Percentiles rank a stretch among this genome's conserved stretches.
phyloP scores from a whole-genome alignment of 169 alveolate species.

The Plasmodium knowlesi region DNA sequence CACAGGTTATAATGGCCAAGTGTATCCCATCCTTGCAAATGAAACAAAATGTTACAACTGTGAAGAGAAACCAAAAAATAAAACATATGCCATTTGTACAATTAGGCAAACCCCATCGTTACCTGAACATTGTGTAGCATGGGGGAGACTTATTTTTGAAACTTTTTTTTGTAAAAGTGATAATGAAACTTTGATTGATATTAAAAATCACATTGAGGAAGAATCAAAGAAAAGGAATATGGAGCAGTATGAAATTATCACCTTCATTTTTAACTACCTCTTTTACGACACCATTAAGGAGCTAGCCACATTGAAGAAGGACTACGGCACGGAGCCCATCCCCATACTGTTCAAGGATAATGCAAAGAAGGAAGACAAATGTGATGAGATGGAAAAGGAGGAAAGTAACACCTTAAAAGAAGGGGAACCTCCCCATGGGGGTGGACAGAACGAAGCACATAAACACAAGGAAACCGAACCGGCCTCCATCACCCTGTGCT shows the following conservation, averaged over 20 bases:
- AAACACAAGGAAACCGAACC: background rate
- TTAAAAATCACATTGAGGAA: constrained; percentile 77
- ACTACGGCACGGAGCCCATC: constrained; percentile 25
- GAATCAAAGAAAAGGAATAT: constrained; percentile 67
- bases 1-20: constrained; percentile 95
- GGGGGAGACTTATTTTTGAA: constrained; percentile 95
- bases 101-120: constrained; percentile 98
- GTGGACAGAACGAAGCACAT: background rate
- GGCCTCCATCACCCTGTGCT: background rate
- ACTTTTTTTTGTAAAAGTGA: constrained; percentile 82
- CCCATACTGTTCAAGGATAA: constrained; percentile 30
- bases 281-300: constrained; percentile 77
- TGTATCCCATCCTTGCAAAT: constrained; percentile 89
- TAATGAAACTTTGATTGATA: constrained; percentile 75
- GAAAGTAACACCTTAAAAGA: too few relatives aligned
- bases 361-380: background rate
- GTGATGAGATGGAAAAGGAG: background rate
- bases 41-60: constrained; percentile 96
- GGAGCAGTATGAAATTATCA: constrained; percentile 60
- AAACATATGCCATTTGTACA: constrained; percentile 97
- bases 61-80: constrained; percentile 88
- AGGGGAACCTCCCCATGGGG: too few relatives aligned
- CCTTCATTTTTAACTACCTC: constrained; percentile 74
- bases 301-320: constrained; percentile 62
- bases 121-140: constrained; percentile 98